Percentiles rank a stretch among this genome's conserved stretches.
These are phyloP conservation scores for Aspergillus bertholletiae DNA, from an alignment of 495 filamentous ascomycete species.

Conservation along the genomic window DNA sequence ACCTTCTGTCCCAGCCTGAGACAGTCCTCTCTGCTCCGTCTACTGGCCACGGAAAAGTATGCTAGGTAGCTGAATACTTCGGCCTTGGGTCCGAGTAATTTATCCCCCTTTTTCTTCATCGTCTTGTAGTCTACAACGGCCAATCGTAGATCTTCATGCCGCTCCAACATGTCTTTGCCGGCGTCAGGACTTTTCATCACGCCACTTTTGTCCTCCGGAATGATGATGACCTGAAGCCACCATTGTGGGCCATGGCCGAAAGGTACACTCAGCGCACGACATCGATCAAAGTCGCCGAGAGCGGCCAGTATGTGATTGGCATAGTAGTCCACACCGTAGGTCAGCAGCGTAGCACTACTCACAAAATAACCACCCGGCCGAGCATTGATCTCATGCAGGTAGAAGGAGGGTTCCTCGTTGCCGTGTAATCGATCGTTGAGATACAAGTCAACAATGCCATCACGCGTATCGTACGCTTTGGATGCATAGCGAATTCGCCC, in stretches of 20 bases:
- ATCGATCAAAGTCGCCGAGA: slow-evolving; percentile 7
- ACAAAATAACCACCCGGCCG: slow-evolving; percentile 9
- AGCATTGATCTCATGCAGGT: slow-evolving; percentile 4
- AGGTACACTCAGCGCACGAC: neutral
- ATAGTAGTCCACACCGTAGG: slow-evolving; percentile 42
- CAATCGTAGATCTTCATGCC: slow-evolving; percentile 27
- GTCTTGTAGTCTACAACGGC: slow-evolving; percentile 11
- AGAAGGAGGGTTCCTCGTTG: neutral
- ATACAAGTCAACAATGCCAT: slow-evolving; percentile 6
- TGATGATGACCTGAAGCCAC: neutral
- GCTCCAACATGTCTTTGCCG: slow-evolving; percentile 26
- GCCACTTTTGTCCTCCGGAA: slow-evolving; percentile 16
- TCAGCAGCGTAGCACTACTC: slow-evolving; percentile 18
- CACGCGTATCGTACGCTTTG: slow-evolving; percentile 16
- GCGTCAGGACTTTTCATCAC: slow-evolving; percentile 37
- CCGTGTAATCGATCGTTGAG: neutral
- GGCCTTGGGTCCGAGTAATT: neutral
- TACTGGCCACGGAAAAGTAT: neutral
- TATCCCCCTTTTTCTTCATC: slow-evolving; percentile 2
- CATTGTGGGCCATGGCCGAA: slow-evolving; percentile 4
- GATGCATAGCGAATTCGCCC: slow-evolving; percentile 30
- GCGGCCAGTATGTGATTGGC: slow-evolving; percentile 24
- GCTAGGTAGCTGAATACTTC: neutral
- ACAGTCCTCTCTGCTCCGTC: neutral
- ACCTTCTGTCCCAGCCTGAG: neutral